A percentile compares a stretch with the other conserved stretches of the same genome.
Conservation (phyloP, 805 yeast species). For the Pichia cabralensis region DNA sequence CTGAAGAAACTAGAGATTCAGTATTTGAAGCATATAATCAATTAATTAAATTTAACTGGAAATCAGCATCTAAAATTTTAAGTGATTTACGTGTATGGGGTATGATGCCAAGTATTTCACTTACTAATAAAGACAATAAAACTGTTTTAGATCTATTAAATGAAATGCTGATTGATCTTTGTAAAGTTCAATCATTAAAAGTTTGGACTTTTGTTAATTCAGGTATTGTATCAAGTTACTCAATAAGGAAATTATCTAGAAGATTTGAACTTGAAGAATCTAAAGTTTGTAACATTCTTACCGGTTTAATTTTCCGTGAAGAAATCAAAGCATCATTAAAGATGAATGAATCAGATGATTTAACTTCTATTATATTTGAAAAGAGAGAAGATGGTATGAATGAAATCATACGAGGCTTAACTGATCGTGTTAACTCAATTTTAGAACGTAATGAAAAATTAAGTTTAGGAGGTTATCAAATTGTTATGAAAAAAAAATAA, state of each 20-base stretch:
- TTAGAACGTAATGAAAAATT: constrained; percentile 81
- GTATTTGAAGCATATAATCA: constrained; percentile 87
- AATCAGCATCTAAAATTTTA: constrained; percentile 59
- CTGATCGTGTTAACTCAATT: constrained; percentile 69
- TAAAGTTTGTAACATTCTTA: constrained; percentile 52
- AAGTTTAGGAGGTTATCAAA: constrained; percentile 64
- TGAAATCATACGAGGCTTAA: constrained; percentile 74
- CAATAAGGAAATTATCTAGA: constrained; percentile 52
- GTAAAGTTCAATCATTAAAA: constrained; percentile 85
- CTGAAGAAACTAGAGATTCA: constrained; percentile 91
- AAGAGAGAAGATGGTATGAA: constrained; percentile 72
- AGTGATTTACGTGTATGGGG: constrained; percentile 77
- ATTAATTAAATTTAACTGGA: constrained; percentile 87
- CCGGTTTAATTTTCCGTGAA: constrained; percentile 66
- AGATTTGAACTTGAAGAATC: constrained; percentile 54
- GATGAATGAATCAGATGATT: constrained; percentile 47
- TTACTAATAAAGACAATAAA: constrained; percentile 25
- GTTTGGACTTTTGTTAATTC: constrained; percentile 87
- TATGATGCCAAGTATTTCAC: constrained; percentile 35
- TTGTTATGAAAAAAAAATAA: constrained; percentile 11
- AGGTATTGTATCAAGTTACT: constrained; percentile 62
- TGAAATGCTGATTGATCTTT: constrained; percentile 62
- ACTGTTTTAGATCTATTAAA: constrained; percentile 53
- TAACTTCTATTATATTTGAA: constrained; percentile 65
- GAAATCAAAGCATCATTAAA: constrained; percentile 72